These are phyloP conservation scores for Tetrapisispora iriomotensis DNA, from an alignment of 805 yeast genomes.

Conservation along the genomic window DNA sequence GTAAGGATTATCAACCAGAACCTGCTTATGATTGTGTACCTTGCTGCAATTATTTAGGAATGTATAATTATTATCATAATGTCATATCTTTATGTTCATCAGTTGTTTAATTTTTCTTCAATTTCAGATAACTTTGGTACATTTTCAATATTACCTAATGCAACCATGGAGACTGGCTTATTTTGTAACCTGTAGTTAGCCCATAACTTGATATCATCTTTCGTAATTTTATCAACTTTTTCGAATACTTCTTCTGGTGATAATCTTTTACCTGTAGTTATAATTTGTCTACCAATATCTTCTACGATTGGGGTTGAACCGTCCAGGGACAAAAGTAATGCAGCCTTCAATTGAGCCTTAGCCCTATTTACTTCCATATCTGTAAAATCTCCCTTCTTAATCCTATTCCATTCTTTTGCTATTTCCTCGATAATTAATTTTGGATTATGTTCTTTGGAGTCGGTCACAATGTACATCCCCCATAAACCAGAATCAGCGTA, in stretches of 20 bases:
- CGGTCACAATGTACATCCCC: conserved; percentile 91
- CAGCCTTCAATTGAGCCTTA: conserved; percentile 89
- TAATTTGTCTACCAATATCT: conserved; percentile 94
- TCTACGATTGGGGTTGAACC: conserved; percentile 95
- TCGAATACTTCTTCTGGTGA: conserved; percentile 40
- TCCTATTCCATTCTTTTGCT: conserved; percentile 78
- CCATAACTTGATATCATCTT: conserved; percentile 76
- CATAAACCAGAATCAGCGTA: conserved; percentile 96
- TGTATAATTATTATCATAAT: too few relatives aligned
- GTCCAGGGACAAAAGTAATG: conserved; percentile 78
- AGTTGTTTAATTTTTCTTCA: conserved; percentile 28
- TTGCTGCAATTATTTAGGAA: too few relatives aligned
- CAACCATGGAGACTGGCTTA: conserved; percentile 84
- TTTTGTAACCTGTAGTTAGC: conserved; percentile 70
- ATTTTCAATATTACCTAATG: conserved; percentile 68
- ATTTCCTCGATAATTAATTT: conserved; percentile 65
- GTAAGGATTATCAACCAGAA: too few relatives aligned
- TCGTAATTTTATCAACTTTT: conserved; percentile 68
- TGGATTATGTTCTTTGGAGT: conserved; percentile 53
- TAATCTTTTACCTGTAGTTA: conserved; percentile 70
- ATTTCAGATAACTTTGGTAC: conserved; percentile 63
- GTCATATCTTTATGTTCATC: too few relatives aligned
- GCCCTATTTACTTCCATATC: conserved; percentile 88
- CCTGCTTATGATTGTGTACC: too few relatives aligned
- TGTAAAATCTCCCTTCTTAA: conserved; percentile 65